phyloP scores from a whole-genome alignment of 2,329 filamentous ascomycete species.

The Colletotrichum viniferum region DNA sequence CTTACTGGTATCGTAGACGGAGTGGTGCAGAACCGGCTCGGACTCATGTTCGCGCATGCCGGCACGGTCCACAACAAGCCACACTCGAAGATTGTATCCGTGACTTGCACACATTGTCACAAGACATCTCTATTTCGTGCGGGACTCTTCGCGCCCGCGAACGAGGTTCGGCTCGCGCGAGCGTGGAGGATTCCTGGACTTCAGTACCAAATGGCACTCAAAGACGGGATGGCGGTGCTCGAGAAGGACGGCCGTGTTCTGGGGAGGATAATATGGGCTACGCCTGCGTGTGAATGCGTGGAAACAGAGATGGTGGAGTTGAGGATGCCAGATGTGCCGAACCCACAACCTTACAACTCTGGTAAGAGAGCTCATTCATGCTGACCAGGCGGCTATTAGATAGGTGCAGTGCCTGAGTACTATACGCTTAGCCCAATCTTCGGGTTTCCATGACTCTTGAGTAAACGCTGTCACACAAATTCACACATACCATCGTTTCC shows the following conservation, averaged over 20 bases:
- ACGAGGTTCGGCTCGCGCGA: background rate
- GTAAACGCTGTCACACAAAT: too few relatives aligned
- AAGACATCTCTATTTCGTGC: background rate
- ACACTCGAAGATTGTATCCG: background rate
- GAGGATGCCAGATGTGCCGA: constrained; percentile 16
- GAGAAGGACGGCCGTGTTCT: background rate
- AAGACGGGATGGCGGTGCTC: background rate
- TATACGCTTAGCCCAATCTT: too few relatives aligned
- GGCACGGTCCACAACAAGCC: background rate
- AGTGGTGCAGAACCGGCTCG: background rate
- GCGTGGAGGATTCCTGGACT: background rate
- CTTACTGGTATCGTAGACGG: background rate
- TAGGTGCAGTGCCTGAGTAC: too few relatives aligned
- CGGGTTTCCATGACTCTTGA: too few relatives aligned
- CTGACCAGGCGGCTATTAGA: too few relatives aligned
- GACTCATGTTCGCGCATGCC: background rate
- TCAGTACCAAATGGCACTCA: accelerated
- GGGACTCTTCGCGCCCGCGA: background rate
- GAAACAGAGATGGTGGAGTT: constrained; percentile 24
- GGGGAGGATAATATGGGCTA: constrained; percentile 17
- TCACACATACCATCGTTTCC: too few relatives aligned
- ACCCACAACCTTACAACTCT: background rate
- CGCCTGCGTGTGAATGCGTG: constrained; percentile 8
- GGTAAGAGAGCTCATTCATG: too few relatives aligned
- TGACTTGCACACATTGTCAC: background rate